These are phyloP conservation scores for Steccherinum ochraceum DNA, from an alignment of 768 basidiomycete species.

Conservation along the genomic window DNA sequence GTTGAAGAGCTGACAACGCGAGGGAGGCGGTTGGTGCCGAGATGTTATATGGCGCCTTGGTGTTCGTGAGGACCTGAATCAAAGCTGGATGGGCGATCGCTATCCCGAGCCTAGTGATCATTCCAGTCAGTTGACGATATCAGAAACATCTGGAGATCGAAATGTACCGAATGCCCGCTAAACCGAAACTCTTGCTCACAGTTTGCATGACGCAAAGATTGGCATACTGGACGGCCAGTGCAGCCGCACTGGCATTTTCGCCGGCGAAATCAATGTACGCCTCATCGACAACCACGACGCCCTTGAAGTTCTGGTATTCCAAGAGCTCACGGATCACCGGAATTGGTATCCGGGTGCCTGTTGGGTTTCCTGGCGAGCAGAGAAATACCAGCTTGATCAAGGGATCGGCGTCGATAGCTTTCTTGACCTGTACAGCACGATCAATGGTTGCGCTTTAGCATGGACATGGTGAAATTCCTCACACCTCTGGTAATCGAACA, in stretches of 20 bases:
- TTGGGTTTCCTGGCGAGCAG: conserved; percentile 97
- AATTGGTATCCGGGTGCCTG: conserved; percentile 80
- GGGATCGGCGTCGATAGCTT: conserved; percentile 59
- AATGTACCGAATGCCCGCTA: conserved; percentile 87
- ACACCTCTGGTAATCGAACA: conserved; percentile 65
- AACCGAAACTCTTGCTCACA: conserved; percentile 90
- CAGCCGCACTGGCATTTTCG: conserved; percentile 52
- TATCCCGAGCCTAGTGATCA: conserved; percentile 64
- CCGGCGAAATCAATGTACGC: conserved; percentile 94
- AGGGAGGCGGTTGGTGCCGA: conserved; percentile 84
- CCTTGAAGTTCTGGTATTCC: conserved; percentile 78
- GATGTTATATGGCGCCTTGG: conserved; percentile 97
- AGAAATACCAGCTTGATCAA: conserved; percentile 89
- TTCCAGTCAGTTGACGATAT: background rate
- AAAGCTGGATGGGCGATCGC: conserved; percentile 86
- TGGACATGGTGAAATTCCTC: conserved; percentile 16
- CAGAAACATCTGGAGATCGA: background rate
- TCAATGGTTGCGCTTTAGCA: background rate
- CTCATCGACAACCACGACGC: conserved; percentile 92
- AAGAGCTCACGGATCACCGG: conserved; percentile 60
- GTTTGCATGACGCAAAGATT: conserved; percentile 97
- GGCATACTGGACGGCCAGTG: conserved; percentile 70
- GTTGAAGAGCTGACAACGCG: conserved; percentile 72
- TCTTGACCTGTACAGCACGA: conserved; percentile 50
- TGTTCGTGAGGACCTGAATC: conserved; percentile 87